Evolutionary conservation across 176 grass and related monocot genomes (phyloP).

Genomic region (Avena insularis): DNA sequence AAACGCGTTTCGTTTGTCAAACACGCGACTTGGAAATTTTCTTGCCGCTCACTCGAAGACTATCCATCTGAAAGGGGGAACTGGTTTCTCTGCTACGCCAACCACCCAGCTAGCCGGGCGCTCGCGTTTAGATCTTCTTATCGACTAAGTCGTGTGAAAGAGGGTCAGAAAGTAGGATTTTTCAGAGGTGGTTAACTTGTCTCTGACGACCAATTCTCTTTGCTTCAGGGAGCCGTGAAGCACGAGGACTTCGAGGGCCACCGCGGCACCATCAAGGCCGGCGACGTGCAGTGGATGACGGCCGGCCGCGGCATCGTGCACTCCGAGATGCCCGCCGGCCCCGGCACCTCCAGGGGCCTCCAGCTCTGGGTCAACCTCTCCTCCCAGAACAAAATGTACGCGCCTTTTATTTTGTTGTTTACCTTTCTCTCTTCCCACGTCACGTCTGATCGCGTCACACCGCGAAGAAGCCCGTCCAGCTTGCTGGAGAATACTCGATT

Average conservation of each 20-base stretch:
- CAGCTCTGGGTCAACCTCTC: constrained; percentile 99
- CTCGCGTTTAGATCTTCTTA: neutral
- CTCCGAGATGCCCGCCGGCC: constrained; percentile 89
- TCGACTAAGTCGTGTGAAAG: neutral
- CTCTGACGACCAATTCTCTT: neutral
- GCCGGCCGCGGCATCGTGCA: constrained; percentile 94
- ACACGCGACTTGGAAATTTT: constrained; percentile 10
- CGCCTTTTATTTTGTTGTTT: too few species aligned
- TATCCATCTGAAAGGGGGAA: neutral
- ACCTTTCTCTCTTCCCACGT: neutral
- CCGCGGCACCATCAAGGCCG: constrained; percentile 90
- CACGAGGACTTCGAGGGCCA: constrained; percentile 95
- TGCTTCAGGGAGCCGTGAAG: constrained; percentile 75
- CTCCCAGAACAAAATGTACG: constrained; percentile 95
- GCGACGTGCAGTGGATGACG: constrained; percentile 99
- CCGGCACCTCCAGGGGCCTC: constrained; percentile 73
- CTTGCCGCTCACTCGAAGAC: constrained; percentile 40
- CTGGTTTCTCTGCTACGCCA: constrained; percentile 2
- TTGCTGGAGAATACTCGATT: neutral
- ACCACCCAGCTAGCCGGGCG: neutral
- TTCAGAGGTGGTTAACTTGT: neutral
- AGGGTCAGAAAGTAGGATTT: neutral
- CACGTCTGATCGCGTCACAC: neutral
- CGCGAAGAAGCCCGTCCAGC: too few species aligned
- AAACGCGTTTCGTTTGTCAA: constrained; percentile 38